Conservation (phyloP, 1,139 yeast species). For the Arxiozyma bovina region DNA sequence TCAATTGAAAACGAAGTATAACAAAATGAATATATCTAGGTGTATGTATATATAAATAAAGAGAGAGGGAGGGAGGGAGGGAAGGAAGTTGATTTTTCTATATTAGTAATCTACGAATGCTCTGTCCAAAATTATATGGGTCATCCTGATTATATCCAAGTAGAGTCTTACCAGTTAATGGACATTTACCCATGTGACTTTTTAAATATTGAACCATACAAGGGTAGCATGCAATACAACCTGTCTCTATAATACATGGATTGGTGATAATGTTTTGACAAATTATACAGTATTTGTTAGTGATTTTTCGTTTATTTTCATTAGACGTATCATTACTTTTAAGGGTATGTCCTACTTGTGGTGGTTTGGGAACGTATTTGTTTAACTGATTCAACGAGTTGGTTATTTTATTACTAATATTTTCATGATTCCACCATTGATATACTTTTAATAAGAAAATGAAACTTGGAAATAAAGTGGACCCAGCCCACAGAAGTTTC, state of each 20-base stretch:
- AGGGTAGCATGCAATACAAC: conserved; percentile 80
- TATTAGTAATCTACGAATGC: conserved; percentile 62
- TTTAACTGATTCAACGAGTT: conserved; percentile 37
- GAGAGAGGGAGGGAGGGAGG: not conserved
- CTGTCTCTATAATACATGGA: conserved; percentile 77
- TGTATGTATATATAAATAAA: not conserved
- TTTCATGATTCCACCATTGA: conserved; percentile 92
- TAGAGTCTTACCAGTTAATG: conserved; percentile 66
- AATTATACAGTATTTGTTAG: conserved; percentile 12
- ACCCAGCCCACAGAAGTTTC: conserved; percentile 32
- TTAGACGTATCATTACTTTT: not conserved
- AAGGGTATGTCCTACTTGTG: not conserved
- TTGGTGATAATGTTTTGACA: not conserved
- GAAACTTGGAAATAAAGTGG: conserved; percentile 65
- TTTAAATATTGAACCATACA: conserved; percentile 65
- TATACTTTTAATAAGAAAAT: conserved; percentile 76
- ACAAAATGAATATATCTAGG: not conserved
- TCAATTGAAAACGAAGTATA: conserved; percentile 3
- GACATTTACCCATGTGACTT: conserved; percentile 67
- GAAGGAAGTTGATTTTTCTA: conserved; percentile 20
- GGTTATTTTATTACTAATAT: conserved; percentile 56
- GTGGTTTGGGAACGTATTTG: conserved; percentile 44
- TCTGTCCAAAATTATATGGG: conserved; percentile 45
- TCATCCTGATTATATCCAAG: conserved; percentile 64
- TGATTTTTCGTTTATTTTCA: not conserved